These are phyloP conservation scores for Fraxinus albicans DNA, from an alignment of 305 asterid genomes.

Conservation along the genomic window DNA sequence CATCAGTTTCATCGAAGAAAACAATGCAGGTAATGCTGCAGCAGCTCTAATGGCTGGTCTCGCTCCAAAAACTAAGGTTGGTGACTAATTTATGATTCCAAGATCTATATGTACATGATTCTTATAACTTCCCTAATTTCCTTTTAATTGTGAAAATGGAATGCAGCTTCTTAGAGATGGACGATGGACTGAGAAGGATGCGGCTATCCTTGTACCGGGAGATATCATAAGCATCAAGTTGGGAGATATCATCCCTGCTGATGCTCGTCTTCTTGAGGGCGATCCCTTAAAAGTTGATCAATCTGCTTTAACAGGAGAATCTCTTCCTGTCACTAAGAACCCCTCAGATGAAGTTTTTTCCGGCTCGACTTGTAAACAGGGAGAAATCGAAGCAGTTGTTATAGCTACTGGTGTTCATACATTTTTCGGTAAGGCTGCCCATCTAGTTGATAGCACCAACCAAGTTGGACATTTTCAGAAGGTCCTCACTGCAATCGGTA, in stretches of 20 bases:
- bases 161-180: conserved; percentile 49
- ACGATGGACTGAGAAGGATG: conserved; percentile 53
- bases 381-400: conserved; percentile 58
- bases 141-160: neutral
- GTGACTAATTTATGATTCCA: neutral
- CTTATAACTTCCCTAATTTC: neutral
- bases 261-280: conserved; percentile 58
- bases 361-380: conserved; percentile 60
- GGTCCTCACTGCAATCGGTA: conserved; percentile 61
- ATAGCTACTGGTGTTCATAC: conserved; percentile 63
- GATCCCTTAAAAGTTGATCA: conserved; percentile 52
- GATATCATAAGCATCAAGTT: conserved; percentile 56
- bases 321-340: conserved; percentile 53
- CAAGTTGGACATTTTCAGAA: conserved; percentile 61
- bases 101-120: neutral
- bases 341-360: conserved; percentile 60
- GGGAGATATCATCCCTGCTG: conserved; percentile 57
- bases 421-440: conserved; percentile 66
- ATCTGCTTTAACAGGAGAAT: conserved; percentile 58
- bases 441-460: conserved; percentile 59
- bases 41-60: conserved; percentile 69
- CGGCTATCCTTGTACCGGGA: conserved; percentile 50
- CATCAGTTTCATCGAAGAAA: conserved; percentile 61
- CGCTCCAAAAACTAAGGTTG: conserved; percentile 60
- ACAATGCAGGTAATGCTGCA: conserved; percentile 71